A percentile compares a stretch with the other conserved stretches of the same genome.
Conservation (phyloP, 495 filamentous ascomycete genomes). For the Hypoxylon fuscum region DNA sequence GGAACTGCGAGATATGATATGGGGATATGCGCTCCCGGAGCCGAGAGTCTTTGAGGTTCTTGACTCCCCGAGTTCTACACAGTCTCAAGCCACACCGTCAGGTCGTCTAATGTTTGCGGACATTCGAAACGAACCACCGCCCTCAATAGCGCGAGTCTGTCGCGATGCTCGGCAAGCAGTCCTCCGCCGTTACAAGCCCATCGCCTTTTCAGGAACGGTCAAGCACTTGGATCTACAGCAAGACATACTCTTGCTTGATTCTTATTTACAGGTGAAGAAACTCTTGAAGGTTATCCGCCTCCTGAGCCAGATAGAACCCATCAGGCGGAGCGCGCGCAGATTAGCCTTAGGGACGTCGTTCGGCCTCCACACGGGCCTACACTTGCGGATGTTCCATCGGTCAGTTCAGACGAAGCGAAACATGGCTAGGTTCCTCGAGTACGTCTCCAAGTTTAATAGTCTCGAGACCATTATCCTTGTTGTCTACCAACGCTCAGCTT, state of each 20-base stretch:
- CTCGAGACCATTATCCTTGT: slow-evolving; percentile 55
- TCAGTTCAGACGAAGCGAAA: slow-evolving; percentile 56
- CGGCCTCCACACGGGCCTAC: slow-evolving; percentile 56
- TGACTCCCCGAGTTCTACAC: slow-evolving; percentile 54
- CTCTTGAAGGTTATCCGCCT: slow-evolving; percentile 58
- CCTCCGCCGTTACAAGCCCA: slow-evolving; percentile 56
- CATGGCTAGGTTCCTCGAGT: slow-evolving; percentile 55
- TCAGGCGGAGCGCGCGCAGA: slow-evolving; percentile 53
- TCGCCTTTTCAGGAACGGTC: slow-evolving; percentile 56
- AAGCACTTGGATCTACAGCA: slow-evolving; percentile 58
- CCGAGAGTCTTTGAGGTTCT: slow-evolving; percentile 59
- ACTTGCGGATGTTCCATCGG: slow-evolving; percentile 56
- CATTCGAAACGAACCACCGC: slow-evolving; percentile 56
- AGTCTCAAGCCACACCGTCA: slow-evolving; percentile 48
- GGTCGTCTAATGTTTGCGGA: slow-evolving; percentile 60
- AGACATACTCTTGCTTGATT: slow-evolving; percentile 60
- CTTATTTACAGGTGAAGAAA: slow-evolving; percentile 58
- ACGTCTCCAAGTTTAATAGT: slow-evolving; percentile 53
- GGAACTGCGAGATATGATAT: slow-evolving; percentile 47
- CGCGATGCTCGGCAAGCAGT: slow-evolving; percentile 59
- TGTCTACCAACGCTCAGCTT: slow-evolving; percentile 59
- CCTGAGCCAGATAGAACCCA: slow-evolving; percentile 56
- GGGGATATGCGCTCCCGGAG: slow-evolving; percentile 57
- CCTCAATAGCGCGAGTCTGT: slow-evolving; percentile 56
- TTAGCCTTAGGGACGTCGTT: slow-evolving; percentile 59